Conservation (phyloP, 352 stramenopile genomes). For the Heterotrichella gracilis region DNA sequence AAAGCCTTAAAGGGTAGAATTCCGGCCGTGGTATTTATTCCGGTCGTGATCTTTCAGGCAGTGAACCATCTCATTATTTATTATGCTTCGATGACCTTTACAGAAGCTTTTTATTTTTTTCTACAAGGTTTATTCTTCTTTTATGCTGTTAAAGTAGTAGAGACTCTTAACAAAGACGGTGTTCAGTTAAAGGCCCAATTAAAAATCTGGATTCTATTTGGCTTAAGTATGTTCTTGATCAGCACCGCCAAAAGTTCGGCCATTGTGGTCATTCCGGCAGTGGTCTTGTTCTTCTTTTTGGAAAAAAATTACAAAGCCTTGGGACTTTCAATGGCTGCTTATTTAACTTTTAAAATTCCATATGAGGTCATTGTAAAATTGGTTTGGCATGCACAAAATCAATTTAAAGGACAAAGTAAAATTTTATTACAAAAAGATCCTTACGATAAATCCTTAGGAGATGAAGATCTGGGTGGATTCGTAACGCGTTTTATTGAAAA, state of each 20-base stretch:
- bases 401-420: not conserved
- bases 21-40: not conserved
- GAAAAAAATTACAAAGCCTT: not conserved
- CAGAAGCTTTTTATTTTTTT: not conserved
- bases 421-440: constrained; percentile 9
- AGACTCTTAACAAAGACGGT: not conserved
- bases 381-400: not conserved
- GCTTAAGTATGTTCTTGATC: not conserved
- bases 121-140: not conserved
- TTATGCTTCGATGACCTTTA: not conserved
- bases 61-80: constrained; percentile 4
- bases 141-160: not conserved
- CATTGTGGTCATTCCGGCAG: not conserved
- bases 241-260: not conserved
- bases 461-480: not conserved
- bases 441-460: not conserved
- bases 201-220: not conserved
- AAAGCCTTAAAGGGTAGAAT: constrained; percentile 6
- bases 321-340: not conserved
- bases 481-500: not conserved
- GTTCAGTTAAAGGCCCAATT: not conserved
- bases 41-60: not conserved
- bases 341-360: not conserved
- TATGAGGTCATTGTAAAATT: not conserved
- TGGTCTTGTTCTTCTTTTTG: not conserved